These are phyloP conservation scores for Domatiomyces globalis DNA, from an alignment of 2,329 filamentous ascomycete genomes.

Conservation along the genomic window DNA sequence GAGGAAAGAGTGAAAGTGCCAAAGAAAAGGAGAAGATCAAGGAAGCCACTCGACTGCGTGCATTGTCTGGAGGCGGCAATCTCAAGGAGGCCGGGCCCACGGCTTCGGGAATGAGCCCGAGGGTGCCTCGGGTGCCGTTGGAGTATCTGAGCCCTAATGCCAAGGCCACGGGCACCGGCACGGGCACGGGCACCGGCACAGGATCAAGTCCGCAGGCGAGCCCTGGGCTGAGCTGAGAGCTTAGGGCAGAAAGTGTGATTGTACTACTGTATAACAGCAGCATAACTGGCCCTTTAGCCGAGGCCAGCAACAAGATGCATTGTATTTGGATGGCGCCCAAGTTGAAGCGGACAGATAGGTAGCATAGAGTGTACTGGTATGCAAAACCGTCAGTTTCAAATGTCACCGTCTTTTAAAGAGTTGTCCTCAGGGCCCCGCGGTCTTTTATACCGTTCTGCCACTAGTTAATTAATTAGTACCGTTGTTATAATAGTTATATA, in stretches of 20 bases:
- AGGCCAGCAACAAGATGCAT: background rate
- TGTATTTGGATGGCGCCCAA: background rate
- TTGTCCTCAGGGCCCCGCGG: too few species aligned
- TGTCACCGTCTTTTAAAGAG: background rate
- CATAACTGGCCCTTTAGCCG: background rate
- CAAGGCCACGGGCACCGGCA: background rate
- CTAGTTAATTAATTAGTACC: too few species aligned
- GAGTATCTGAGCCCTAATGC: conserved; percentile 29
- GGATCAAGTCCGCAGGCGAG: background rate
- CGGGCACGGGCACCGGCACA: background rate
- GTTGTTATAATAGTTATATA: too few species aligned
- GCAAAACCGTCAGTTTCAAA: background rate
- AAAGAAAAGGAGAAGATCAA: conserved; percentile 33
- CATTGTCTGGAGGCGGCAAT: conserved; percentile 16
- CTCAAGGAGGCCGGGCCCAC: background rate
- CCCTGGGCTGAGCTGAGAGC: background rate
- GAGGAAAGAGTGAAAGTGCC: conserved; percentile 29
- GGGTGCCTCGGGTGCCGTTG: conserved; percentile 34
- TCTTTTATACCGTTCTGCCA: too few species aligned
- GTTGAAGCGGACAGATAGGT: too few species aligned
- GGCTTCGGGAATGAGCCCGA: conserved; percentile 16
- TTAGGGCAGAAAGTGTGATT: background rate
- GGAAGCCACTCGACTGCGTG: conserved; percentile 30
- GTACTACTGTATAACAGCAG: background rate
- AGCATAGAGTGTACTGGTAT: background rate